Conservation (phyloP, 768 basidiomycete genomes). For the Pleurotus tuoliensis region DNA sequence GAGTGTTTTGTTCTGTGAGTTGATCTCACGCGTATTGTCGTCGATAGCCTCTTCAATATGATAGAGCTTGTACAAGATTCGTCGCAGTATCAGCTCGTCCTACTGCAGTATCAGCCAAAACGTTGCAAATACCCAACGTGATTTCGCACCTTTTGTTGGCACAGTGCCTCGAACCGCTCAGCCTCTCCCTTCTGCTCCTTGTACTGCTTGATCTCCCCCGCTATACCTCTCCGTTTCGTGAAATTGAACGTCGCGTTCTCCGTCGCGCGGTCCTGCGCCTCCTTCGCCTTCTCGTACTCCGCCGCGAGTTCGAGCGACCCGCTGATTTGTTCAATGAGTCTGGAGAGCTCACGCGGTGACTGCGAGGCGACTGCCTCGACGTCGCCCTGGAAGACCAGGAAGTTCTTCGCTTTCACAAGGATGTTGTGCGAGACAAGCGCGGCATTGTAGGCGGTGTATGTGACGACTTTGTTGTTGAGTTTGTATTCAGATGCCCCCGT, state of each 20-base stretch:
- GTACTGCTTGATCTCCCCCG: conserved; percentile 95
- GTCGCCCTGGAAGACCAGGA: conserved; percentile 98
- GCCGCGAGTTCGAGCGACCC: conserved; percentile 86
- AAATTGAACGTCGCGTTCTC: conserved; percentile 95
- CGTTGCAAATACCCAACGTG: neutral
- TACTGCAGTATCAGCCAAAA: conserved; percentile 21
- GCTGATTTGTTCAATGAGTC: conserved; percentile 92
- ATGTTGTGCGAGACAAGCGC: conserved; percentile 89
- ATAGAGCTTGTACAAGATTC: conserved; percentile 83
- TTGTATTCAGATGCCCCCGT: conserved; percentile 89
- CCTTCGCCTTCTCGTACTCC: conserved; percentile 88
- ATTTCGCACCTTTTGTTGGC: conserved; percentile 62
- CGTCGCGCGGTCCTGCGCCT: conserved; percentile 83
- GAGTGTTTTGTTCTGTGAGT: conserved; percentile 70
- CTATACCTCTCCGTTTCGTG: conserved; percentile 87
- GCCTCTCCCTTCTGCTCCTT: conserved; percentile 96
- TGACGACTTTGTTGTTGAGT: conserved; percentile 76
- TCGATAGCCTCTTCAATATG: conserved; percentile 86
- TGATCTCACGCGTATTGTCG: conserved; percentile 64
- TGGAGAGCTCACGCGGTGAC: conserved; percentile 83
- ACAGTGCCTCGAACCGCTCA: conserved; percentile 77
- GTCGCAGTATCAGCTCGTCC: conserved; percentile 80
- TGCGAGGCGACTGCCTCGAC: conserved; percentile 98
- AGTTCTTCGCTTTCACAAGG: conserved; percentile 98
- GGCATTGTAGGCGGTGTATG: conserved; percentile 85